A percentile compares a stretch with the other conserved stretches of the same genome.
Conservation (phyloP, 139 green algal species). For the Tetraselmis chui region DNA sequence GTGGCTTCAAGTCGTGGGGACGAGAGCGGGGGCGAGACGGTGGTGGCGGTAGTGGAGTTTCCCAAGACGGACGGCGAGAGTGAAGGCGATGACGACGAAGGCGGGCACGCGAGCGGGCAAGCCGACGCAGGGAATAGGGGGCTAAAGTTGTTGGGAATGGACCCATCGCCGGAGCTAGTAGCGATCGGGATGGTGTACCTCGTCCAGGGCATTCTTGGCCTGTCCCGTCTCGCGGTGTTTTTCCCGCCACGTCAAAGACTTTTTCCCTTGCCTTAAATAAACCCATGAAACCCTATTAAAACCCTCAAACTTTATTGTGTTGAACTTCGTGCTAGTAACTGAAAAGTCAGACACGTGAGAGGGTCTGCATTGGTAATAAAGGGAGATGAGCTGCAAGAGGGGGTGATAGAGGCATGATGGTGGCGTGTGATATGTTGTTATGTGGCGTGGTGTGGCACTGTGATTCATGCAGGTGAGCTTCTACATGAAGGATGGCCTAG, state of each 20-base stretch:
- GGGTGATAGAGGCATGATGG: no score
- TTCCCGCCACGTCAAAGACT: no score
- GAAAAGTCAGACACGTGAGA: no score
- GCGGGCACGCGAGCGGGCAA: not conserved
- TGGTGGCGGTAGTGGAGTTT: not conserved
- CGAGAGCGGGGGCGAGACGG: not conserved
- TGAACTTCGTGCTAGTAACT: no score
- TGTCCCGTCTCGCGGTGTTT: slow-evolving; percentile 77
- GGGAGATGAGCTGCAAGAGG: no score
- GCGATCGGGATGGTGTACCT: slow-evolving; percentile 91
- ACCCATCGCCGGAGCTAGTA: slow-evolving; percentile 54
- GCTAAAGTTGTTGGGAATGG: slow-evolving; percentile 39
- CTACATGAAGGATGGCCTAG: slow-evolving; percentile 89
- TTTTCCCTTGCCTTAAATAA: no score
- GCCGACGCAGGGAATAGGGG: not conserved
- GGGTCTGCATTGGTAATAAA: no score
- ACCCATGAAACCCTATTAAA: no score
- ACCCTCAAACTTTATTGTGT: no score
- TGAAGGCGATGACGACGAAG: not conserved
- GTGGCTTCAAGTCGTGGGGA: no score
- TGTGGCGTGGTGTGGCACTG: no score
- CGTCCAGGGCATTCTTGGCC: slow-evolving; percentile 88
- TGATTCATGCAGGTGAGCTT: slow-evolving; percentile 45
- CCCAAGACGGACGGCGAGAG: not conserved
- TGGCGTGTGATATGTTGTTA: no score